Evolutionary conservation across 1,284 basidiomycete genomes (phyloP), one percentile per base, ranked within the genome.

Genomic region (Irpex sp.): DNA sequence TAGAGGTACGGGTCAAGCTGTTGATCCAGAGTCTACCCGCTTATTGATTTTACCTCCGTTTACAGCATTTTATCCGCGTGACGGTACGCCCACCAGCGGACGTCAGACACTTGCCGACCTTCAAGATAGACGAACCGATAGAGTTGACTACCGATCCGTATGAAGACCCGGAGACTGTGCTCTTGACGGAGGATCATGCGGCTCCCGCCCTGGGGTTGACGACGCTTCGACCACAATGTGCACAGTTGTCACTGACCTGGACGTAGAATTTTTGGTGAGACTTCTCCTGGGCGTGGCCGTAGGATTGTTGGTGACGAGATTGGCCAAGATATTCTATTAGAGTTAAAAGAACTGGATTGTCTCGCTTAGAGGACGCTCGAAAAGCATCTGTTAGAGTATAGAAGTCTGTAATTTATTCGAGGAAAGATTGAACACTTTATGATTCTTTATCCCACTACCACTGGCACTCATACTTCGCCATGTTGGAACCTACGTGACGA

Each of bases 111-210:
- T 67, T 82, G 26, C 81, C 80, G 4, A 67, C 69, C 21, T 82
- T 78, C 65, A 66, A 68, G 15, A 73, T 78, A 64, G 78, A 81
- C 46, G 75, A 78, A 51, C 67, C 70, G 9, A 61, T 83, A 5
- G 70, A 76, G 39, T 58, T 83, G 13, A 78, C 75, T 31, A 82
- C 78, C 8, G 81, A 82, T 67, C 69, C 74, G 36, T 81, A 76
- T 71, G 81, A 78, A 7, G 72, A 75, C 21, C 67, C 75, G 26
- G 75, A 78, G 53, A 72, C 74, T 58, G 81, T 81, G 64, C 59
- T 79, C 49, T 68, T 74, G 33, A 74, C 75, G 1, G 78, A 77
- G 49, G 79, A 78, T 1, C 67, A 73, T n/a, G 77, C 78, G 5
- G 75, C 76, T n/a, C 80, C 80, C 5, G 81, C 80, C 0, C 68